Evolutionary conservation across 2,329 filamentous ascomycete genomes (phyloP).

Genomic region (Fusarium sarcochroum): DNA sequence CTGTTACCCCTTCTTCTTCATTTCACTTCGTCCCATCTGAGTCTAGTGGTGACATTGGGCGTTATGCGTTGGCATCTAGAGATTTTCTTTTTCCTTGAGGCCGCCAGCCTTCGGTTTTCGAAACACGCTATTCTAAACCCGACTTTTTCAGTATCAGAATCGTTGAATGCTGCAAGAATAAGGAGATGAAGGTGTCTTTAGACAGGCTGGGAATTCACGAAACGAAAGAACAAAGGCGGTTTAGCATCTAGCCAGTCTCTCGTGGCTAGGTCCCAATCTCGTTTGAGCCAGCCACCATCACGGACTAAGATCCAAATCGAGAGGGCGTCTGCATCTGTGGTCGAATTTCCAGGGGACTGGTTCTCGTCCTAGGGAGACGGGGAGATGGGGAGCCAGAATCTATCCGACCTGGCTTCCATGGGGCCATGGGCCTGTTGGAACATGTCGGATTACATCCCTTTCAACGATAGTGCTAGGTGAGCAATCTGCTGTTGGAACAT

Average conservation of each 20-base stretch:
- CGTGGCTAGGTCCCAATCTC: slow-evolving; percentile 41
- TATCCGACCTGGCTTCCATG: slow-evolving; percentile 14
- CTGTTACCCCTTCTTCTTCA: neutral
- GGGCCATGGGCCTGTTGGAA: slow-evolving; percentile 13
- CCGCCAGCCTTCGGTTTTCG: slow-evolving; percentile 7
- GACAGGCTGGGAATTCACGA: slow-evolving; percentile 8
- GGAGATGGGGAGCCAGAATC: slow-evolving; percentile 13
- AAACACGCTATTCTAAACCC: slow-evolving; percentile 19
- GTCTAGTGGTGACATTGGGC: too few species aligned
- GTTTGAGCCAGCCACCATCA: slow-evolving; percentile 48
- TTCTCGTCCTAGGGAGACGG: slow-evolving; percentile 17
- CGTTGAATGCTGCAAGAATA: slow-evolving; percentile 32
- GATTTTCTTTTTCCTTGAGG: neutral
- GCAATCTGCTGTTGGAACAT: slow-evolving; percentile 2
- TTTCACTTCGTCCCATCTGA: neutral
- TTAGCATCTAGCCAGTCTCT: slow-evolving; percentile 23
- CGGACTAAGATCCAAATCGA: slow-evolving; percentile 43
- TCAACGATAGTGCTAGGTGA: slow-evolving; percentile 9
- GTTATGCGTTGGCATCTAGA: neutral
- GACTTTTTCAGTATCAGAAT: neutral
- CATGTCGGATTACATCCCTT: slow-evolving; percentile 8
- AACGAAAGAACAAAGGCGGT: slow-evolving; percentile 28
- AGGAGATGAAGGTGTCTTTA: slow-evolving; percentile 24
- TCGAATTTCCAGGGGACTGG: slow-evolving; percentile 33
- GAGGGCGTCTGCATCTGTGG: slow-evolving; percentile 39